Evolutionary conservation across 2,329 filamentous ascomycete genomes (phyloP).

Genomic region (Ceratocystis diversiconidia): DNA sequence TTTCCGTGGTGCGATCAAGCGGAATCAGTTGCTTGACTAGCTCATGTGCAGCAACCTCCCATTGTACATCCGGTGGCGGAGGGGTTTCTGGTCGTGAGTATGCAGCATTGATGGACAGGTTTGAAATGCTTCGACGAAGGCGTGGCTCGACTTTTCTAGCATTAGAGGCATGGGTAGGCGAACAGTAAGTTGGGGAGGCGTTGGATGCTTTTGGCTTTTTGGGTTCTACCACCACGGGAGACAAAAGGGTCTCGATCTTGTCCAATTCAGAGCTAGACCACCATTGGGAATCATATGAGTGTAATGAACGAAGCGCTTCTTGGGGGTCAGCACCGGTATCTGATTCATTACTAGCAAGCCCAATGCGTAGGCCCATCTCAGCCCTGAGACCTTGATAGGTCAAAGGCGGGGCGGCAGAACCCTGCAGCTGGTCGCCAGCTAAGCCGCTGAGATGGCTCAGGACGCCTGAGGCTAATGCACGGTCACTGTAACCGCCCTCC

Average conservation of each 20-base stretch:
- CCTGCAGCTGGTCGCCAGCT: slow-evolving; percentile 37
- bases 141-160: slow-evolving; percentile 63
- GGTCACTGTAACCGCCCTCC: slow-evolving; percentile 91
- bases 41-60: slow-evolving; percentile 72
- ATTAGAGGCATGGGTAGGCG: slow-evolving; percentile 74
- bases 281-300: slow-evolving; percentile 53
- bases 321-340: neutral
- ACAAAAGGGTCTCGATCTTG: slow-evolving; percentile 48
- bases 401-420: slow-evolving; percentile 19
- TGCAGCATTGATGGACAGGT: slow-evolving; percentile 24
- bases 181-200: slow-evolving; percentile 56
- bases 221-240: slow-evolving; percentile 32
- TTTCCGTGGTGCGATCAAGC: slow-evolving; percentile 55
- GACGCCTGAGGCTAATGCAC: slow-evolving; percentile 75
- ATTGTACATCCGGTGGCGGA: slow-evolving; percentile 68
- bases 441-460: slow-evolving; percentile 82
- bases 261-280: slow-evolving; percentile 55
- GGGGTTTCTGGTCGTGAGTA: slow-evolving; percentile 42
- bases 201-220: slow-evolving; percentile 42
- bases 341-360: slow-evolving; percentile 18
- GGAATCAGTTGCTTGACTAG: slow-evolving; percentile 74
- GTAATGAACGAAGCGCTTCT: slow-evolving; percentile 22
- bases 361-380: slow-evolving; percentile 44
- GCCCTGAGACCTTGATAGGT: slow-evolving; percentile 33
- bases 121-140: slow-evolving; percentile 47